Evolutionary conservation across 2,329 filamentous ascomycete genomes (phyloP).

Genomic region (Alternaria hordeiaustralica): DNA sequence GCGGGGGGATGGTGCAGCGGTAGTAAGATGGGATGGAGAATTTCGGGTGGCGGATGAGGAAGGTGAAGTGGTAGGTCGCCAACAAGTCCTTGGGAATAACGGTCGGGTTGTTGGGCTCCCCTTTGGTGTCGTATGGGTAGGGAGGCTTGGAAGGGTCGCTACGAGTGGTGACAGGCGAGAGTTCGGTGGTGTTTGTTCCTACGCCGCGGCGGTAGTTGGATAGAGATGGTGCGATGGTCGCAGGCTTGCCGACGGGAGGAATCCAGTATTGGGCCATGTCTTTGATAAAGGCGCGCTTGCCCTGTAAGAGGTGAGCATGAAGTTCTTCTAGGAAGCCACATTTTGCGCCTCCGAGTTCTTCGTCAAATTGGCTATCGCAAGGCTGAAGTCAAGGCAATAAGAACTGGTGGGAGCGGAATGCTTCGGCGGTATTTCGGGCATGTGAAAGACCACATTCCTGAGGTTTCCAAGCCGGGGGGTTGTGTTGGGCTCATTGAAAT

Average conservation of each 20-base stretch:
- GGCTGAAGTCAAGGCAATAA: neutral
- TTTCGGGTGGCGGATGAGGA: constrained; percentile 95
- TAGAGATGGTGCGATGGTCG: constrained; percentile 80
- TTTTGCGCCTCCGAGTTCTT: neutral
- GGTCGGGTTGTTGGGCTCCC: constrained; percentile 79
- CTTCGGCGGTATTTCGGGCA: neutral
- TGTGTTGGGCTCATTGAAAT: neutral
- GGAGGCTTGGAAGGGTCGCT: constrained; percentile 48
- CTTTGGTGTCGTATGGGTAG: constrained; percentile 64
- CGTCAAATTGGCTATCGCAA: neutral
- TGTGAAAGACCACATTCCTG: neutral
- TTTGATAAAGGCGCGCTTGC: constrained; percentile 95
- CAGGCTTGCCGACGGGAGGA: constrained; percentile 71
- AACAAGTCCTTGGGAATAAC: constrained; percentile 78
- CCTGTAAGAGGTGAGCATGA: constrained; percentile 58
- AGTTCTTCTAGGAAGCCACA: neutral
- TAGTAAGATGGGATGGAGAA: constrained; percentile 91
- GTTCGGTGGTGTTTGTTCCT: constrained; percentile 56
- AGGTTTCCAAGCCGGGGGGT: neutral
- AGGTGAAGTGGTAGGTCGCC: constrained; percentile 88
- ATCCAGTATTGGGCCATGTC: constrained; percentile 95
- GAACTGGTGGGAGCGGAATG: neutral
- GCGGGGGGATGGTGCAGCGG: constrained; percentile 89
- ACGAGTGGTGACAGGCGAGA: constrained; percentile 43
- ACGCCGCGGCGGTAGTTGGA: constrained; percentile 64